Conservation (phyloP, 148 eudicot species). For the Fallopia convolvulus region DNA sequence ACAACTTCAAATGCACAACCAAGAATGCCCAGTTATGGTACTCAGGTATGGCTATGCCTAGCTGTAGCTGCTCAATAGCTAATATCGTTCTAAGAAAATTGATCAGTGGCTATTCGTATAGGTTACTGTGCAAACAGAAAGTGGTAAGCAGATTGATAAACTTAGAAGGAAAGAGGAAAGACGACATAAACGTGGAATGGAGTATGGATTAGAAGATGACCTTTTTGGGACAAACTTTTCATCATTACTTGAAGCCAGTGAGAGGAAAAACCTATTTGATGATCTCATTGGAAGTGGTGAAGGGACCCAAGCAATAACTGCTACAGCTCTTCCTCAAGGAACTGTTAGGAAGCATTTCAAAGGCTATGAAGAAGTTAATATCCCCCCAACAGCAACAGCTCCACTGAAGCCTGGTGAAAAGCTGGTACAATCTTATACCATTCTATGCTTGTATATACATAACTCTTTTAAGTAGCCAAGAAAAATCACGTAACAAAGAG, state of each 20-base stretch:
- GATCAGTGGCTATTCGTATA: slow-evolving; percentile 15
- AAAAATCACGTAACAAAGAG: not conserved
- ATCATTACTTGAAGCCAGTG: slow-evolving; percentile 91
- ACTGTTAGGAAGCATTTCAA: slow-evolving; percentile 82
- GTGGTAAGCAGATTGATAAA: slow-evolving; percentile 80
- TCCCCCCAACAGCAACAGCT: slow-evolving; percentile 87
- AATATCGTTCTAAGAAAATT: not conserved
- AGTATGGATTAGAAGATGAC: slow-evolving; percentile 63
- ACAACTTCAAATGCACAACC: slow-evolving; percentile 45
- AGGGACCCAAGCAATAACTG: slow-evolving; percentile 37
- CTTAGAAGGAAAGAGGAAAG: slow-evolving; percentile 97
- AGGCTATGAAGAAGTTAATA: slow-evolving; percentile 94
- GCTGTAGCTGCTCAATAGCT: not conserved
- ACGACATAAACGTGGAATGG: slow-evolving; percentile 72
- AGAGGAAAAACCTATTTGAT: slow-evolving; percentile 71
- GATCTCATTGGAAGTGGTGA: slow-evolving; percentile 83
- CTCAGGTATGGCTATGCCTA: slow-evolving; percentile 47
- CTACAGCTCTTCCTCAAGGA: slow-evolving; percentile 91
- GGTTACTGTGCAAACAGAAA: slow-evolving; percentile 96
- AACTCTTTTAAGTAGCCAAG: not conserved
- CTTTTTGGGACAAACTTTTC: slow-evolving; percentile 53
- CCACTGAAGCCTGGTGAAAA: slow-evolving; percentile 91
- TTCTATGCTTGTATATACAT: not conserved
- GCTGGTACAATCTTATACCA: slow-evolving; percentile 32
- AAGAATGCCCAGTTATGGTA: slow-evolving; percentile 95